Evolutionary conservation across 306 rosid genomes (phyloP).

Genomic region (Corylus heterophylla): DNA sequence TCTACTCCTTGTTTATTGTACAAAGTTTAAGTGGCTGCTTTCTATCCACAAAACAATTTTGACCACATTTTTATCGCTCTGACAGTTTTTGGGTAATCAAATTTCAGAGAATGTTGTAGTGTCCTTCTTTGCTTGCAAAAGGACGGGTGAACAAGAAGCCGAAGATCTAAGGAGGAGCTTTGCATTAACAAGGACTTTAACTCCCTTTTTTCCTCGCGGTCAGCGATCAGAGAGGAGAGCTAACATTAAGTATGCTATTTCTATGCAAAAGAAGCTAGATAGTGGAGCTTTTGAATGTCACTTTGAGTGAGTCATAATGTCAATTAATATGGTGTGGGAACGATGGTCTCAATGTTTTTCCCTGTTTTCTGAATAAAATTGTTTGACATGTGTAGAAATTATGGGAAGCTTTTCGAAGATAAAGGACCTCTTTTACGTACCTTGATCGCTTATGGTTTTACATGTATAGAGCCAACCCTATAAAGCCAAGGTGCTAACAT

Average conservation of each 20-base stretch:
- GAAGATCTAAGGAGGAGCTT: constrained; percentile 9
- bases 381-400: constrained; percentile 43
- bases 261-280: constrained; percentile 34
- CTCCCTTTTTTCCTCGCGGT: constrained; percentile 28
- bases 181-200: constrained; percentile 7
- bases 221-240: constrained; percentile 36
- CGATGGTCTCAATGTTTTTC: background rate
- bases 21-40: background rate
- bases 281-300: constrained; percentile 48
- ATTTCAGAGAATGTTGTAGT: background rate
- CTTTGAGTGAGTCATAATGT: constrained; percentile 56
- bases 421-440: constrained; percentile 24
- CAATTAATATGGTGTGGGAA: constrained; percentile 3
- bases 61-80: background rate
- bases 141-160: constrained; percentile 15
- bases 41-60: background rate
- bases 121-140: constrained; percentile 15
- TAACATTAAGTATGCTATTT: constrained; percentile 17
- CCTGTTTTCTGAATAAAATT: constrained; percentile 25
- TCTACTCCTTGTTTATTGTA: background rate
- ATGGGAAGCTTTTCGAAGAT: constrained; percentile 61
- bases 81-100: constrained; percentile 8
- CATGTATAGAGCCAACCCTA: constrained; percentile 36
- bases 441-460: constrained; percentile 73
- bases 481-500: constrained; percentile 62